Evolutionary conservation across 495 filamentous ascomycete species (phyloP).

Genomic region (Penicillium desertorum): DNA sequence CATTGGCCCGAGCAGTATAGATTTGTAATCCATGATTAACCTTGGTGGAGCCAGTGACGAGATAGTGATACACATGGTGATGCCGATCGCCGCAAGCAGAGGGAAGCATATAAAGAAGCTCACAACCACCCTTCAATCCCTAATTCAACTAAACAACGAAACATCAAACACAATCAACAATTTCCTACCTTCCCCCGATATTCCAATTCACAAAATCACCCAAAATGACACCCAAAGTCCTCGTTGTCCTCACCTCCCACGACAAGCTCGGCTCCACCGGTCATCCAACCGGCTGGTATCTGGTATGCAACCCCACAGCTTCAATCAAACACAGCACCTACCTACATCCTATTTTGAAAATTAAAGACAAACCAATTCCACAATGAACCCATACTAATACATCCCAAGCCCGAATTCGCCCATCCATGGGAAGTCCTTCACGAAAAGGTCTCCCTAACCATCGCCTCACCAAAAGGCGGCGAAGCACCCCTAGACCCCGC

Average conservation of each 20-base stretch:
- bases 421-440: conserved; percentile 64
- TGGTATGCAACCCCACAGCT: conserved; percentile 43
- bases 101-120: not conserved
- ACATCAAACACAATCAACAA: not conserved
- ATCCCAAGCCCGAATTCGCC: conserved; percentile 63
- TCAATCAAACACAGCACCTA: not conserved
- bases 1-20: not conserved
- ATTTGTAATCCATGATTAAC: not conserved
- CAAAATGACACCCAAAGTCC: conserved; percentile 54
- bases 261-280: conserved; percentile 51
- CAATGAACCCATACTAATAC: not conserved
- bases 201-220: not conserved
- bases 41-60: conserved; percentile 18
- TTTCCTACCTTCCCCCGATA: not conserved
- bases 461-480: conserved; percentile 69
- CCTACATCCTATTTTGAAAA: not conserved
- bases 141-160: not conserved
- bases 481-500: conserved; percentile 63
- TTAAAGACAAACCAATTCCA: not conserved
- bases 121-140: not conserved
- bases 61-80: conserved; percentile 14
- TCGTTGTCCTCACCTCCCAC: conserved; percentile 68
- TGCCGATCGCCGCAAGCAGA: not conserved
- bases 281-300: conserved; percentile 64
- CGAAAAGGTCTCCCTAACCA: conserved; percentile 52